Evolutionary conservation across 1,139 yeast species (phyloP).

Genomic region (Candida mesenterica): DNA sequence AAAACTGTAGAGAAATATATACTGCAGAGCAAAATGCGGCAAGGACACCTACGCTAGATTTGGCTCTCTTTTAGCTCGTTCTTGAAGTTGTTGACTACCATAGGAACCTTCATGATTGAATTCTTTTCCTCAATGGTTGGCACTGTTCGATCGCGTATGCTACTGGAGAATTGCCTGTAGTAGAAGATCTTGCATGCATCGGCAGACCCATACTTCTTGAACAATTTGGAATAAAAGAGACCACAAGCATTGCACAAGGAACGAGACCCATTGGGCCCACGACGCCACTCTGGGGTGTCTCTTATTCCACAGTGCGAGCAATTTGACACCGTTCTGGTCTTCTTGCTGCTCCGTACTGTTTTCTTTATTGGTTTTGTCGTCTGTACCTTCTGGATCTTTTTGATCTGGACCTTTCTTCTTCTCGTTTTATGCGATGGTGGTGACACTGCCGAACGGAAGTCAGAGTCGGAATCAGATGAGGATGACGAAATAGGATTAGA

Average conservation of each 20-base stretch:
- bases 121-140: constrained; percentile 12
- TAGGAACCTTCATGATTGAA: constrained; percentile 6
- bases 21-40: background rate
- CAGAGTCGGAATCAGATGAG: too few species aligned
- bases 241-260: constrained; percentile 51
- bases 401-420: background rate
- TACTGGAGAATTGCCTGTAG: constrained; percentile 7
- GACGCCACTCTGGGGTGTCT: constrained; percentile 48
- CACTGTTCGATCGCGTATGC: constrained; percentile 12
- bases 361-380: too few species aligned
- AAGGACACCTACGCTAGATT: background rate
- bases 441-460: too few species aligned
- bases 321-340: background rate
- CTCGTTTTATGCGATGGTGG: too few species aligned
- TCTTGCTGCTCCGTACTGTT: too few species aligned
- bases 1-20: constrained; percentile 1
- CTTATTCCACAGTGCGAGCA: constrained; percentile 17
- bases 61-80: too few species aligned
- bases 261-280: constrained; percentile 44
- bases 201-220: constrained; percentile 25
- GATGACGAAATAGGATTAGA: too few species aligned
- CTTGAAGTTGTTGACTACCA: background rate
- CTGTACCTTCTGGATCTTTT: background rate
- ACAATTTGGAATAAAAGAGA: constrained; percentile 36
- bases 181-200: constrained; percentile 27